These are phyloP conservation scores for Exophiala alcalophila DNA, from an alignment of 2,329 filamentous ascomycete species.

Conservation along the genomic window DNA sequence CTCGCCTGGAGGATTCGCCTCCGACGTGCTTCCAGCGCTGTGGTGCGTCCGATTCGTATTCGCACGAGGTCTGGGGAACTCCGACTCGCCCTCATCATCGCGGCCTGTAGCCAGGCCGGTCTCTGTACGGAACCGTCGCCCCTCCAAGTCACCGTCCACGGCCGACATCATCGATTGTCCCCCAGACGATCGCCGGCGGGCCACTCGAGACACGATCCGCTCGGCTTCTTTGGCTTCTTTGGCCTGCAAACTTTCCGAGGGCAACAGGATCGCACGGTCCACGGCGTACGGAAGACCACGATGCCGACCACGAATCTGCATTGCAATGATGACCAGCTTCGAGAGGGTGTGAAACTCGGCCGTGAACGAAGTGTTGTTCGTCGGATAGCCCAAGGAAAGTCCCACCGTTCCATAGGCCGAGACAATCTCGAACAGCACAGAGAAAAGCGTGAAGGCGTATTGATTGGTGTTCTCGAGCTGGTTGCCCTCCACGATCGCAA, in stretches of 20 bases:
- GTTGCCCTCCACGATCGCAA: constrained; percentile 79
- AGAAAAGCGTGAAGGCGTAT: constrained; percentile 63
- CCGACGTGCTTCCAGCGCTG: constrained; percentile 11
- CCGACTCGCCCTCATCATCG: constrained; percentile 6
- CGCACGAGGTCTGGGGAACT: constrained; percentile 12
- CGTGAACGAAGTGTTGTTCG: constrained; percentile 74
- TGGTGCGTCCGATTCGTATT: constrained; percentile 19
- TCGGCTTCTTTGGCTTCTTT: constrained; percentile 31
- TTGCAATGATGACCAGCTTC: constrained; percentile 64
- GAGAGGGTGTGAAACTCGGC: constrained; percentile 72
- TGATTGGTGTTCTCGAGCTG: constrained; percentile 63
- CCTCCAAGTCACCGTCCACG: constrained; percentile 23
- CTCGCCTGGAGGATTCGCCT: constrained; percentile 3
- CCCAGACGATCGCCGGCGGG: constrained; percentile 24
- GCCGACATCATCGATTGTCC: constrained; percentile 21
- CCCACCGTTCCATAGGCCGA: constrained; percentile 94
- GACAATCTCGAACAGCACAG: constrained; percentile 77
- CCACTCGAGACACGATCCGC: constrained; percentile 21
- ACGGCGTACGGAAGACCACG: constrained; percentile 65
- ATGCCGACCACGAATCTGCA: constrained; percentile 64
- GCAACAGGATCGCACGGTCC: constrained; percentile 67
- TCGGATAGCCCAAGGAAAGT: constrained; percentile 76
- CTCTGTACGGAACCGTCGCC: constrained; percentile 23
- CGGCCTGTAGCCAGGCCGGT: constrained; percentile 22
- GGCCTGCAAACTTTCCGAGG: constrained; percentile 42